Percentiles rank a stretch among this genome's conserved stretches.
These are phyloP conservation scores for Cercospora beticola DNA, from an alignment of 2,329 filamentous ascomycete genomes.

Conservation along the genomic window DNA sequence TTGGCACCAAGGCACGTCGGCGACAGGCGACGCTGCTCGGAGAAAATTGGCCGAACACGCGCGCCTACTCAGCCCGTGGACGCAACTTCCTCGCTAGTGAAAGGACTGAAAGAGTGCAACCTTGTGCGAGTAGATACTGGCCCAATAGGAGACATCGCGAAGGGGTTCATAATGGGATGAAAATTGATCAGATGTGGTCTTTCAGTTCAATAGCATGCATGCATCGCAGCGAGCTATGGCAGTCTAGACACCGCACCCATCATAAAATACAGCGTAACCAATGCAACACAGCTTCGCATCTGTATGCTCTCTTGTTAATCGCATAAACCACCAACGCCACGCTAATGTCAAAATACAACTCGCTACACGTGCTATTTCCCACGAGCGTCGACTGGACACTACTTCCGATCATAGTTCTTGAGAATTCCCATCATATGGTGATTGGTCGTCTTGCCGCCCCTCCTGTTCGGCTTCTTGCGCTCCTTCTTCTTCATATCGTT, in stretches of 20 bases:
- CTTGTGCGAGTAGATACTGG: background rate
- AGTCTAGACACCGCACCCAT: background rate
- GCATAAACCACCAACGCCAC: constrained; percentile 10
- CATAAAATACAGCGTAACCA: background rate
- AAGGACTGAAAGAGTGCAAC: background rate
- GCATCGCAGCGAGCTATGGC: background rate
- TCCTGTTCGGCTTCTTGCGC: constrained; percentile 72
- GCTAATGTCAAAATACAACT: constrained; percentile 13
- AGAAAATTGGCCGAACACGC: background rate
- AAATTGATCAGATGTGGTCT: background rate
- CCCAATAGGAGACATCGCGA: background rate
- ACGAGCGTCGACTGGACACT: background rate
- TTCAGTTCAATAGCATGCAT: background rate
- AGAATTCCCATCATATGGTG: constrained; percentile 81
- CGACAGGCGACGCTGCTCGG: background rate
- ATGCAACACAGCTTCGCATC: background rate
- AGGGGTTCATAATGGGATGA: background rate
- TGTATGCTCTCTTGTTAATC: background rate
- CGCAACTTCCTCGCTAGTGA: background rate
- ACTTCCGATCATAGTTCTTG: constrained; percentile 60
- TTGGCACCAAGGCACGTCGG: background rate
- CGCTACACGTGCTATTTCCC: background rate
- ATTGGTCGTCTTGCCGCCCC: constrained; percentile 80
- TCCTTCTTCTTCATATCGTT: constrained; percentile 55
- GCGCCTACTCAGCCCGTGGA: background rate